Evolutionary conservation across 257 asterid species (phyloP).

Genomic region (Schizonepeta tenuifolia): DNA sequence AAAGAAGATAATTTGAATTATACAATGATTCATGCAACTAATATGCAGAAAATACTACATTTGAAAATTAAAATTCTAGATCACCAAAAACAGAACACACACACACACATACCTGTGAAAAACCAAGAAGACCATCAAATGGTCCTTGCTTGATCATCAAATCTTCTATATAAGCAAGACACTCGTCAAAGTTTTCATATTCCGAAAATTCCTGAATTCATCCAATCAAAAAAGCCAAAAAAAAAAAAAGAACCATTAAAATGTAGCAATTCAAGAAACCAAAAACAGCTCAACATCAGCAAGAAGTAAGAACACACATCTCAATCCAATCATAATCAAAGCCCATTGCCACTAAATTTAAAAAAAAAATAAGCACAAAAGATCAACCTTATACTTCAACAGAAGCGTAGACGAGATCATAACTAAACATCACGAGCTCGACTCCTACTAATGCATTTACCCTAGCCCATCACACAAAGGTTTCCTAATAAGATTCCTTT

Average conservation of each 20-base stretch:
- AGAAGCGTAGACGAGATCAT: too few relatives aligned
- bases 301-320: background rate
- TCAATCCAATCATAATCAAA: background rate
- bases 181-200: constrained; percentile 73
- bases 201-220: constrained; percentile 67
- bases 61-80: background rate
- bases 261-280: background rate
- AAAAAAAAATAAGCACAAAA: background rate
- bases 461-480: too few relatives aligned
- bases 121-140: constrained; percentile 94
- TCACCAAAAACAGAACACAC: background rate
- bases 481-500: too few relatives aligned
- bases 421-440: too few relatives aligned
- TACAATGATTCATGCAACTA: background rate
- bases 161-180: constrained; percentile 78
- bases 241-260: background rate
- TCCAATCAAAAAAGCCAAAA: background rate
- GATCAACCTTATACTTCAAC: background rate
- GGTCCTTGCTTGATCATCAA: constrained; percentile 74
- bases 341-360: background rate
- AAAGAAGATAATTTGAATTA: background rate
- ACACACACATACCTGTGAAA: constrained; percentile 68
- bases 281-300: background rate
- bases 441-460: too few relatives aligned
- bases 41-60: background rate